phyloP scores from a whole-genome alignment of 2,329 filamentous ascomycete genomes.

The Hymenoscyphus fructigenus region DNA sequence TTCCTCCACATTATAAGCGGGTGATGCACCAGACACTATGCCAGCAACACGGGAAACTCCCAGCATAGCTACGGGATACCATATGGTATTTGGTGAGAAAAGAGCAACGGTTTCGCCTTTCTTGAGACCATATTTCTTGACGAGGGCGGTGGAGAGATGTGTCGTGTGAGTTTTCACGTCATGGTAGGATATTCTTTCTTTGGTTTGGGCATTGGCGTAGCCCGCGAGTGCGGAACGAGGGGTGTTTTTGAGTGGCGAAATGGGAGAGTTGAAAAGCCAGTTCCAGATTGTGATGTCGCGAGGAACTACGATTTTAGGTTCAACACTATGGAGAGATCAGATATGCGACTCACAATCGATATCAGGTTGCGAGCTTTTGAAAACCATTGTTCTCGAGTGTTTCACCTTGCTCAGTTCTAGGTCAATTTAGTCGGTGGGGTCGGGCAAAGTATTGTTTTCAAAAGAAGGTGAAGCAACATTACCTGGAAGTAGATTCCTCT shows the following conservation, averaged over 20 bases:
- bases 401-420: not conserved
- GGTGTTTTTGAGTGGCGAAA: constrained; percentile 44
- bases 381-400: constrained; percentile 22
- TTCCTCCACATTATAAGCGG: constrained; percentile 66
- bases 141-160: constrained; percentile 59
- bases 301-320: not conserved
- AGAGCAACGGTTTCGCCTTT: constrained; percentile 57
- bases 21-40: constrained; percentile 60
- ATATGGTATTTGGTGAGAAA: constrained; percentile 64
- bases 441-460: not conserved
- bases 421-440: not conserved
- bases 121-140: constrained; percentile 53
- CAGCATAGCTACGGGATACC: constrained; percentile 65
- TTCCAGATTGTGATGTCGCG: constrained; percentile 55
- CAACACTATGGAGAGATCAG: not conserved
- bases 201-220: constrained; percentile 58
- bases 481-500: too few relatives aligned
- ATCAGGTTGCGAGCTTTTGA: constrained; percentile 30
- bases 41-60: constrained; percentile 52
- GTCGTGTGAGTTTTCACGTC: constrained; percentile 57
- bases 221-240: constrained; percentile 17
- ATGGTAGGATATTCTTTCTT: constrained; percentile 56
- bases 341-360: constrained; percentile 23
- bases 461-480: not conserved
- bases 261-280: constrained; percentile 58